Conservation (phyloP, 1,284 basidiomycete genomes). For the Irpex rosettiformis region DNA sequence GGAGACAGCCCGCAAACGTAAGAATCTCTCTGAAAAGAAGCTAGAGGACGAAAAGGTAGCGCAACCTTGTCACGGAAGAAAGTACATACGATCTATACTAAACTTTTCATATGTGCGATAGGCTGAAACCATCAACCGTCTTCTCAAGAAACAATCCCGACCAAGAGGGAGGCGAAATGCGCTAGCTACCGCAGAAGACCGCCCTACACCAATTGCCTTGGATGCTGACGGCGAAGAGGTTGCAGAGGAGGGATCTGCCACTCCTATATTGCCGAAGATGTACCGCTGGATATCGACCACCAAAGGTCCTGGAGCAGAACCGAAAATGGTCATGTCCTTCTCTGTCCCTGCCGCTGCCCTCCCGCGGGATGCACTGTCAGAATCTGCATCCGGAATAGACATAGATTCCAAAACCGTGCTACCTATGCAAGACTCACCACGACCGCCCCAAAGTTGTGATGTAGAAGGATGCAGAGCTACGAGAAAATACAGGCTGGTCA, state of each 20-base stretch:
- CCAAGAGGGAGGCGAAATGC: constrained; percentile 63
- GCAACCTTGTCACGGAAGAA: neutral
- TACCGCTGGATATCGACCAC: constrained; percentile 62
- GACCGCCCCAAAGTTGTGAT: constrained; percentile 33
- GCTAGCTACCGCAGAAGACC: constrained; percentile 44
- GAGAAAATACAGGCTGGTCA: constrained; percentile 52
- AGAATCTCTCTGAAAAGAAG: constrained; percentile 86
- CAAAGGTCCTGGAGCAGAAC: constrained; percentile 24
- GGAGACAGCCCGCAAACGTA: constrained; percentile 83
- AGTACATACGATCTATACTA: neutral
- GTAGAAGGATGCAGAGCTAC: constrained; percentile 41
- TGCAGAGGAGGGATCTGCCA: constrained; percentile 25
- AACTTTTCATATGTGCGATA: constrained; percentile 25
- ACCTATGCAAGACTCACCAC: neutral
- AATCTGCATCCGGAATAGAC: constrained; percentile 7
- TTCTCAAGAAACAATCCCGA: constrained; percentile 84
- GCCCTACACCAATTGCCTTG: constrained; percentile 32
- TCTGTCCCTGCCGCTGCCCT: constrained; percentile 46
- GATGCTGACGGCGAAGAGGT: constrained; percentile 29
- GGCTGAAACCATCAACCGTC: constrained; percentile 87
- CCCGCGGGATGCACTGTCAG: constrained; percentile 22
- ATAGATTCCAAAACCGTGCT: neutral
- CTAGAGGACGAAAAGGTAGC: constrained; percentile 70
- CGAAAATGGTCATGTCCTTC: constrained; percentile 42
- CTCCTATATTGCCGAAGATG: constrained; percentile 40